Evolutionary conservation across 495 filamentous ascomycete species (phyloP), one percentile per base, ranked within the genome.

Genomic region (Xylaria nigripes): DNA sequence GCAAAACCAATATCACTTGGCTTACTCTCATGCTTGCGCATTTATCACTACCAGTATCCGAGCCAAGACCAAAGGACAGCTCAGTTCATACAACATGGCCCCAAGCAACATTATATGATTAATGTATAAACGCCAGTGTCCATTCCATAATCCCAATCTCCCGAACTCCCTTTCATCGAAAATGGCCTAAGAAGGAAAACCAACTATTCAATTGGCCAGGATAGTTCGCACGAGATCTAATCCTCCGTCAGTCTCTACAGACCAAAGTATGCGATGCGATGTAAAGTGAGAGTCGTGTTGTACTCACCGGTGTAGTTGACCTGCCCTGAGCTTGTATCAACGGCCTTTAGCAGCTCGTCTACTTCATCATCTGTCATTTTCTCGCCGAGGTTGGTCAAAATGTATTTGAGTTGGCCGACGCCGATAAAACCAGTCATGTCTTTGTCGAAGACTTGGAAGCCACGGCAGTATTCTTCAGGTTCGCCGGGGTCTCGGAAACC

Each of bases 391-490:
- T 95, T 96, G 46, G 93, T 98, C 54, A 98, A 75, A 66, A 98
- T 90, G 71, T 98, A 98, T 69, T 91, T 83, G 65, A 97, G 76
- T 71, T 98, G 93, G 30, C 93, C 93, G 56, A 96, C 89, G 21
- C 92, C 93, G 72, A 98, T 96, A 72, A 89, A 96, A 18, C 93
- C 93, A 47, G 90, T 95, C 83, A 92, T 85, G 70, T 98, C 93
- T 76, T 98, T 98, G 73, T 98, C 93, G 64, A 98, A 98, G 54
- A 97, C 93, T 73, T 97, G 93, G 74, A 98, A 98, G 45, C 92
- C 93, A 42, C 90, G 85, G 71, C 90, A 95, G 70, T 97, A 98
- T 72, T 97, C 92, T 60, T 97, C 91, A 9, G 92, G 92, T 69
- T 96, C 91, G 61, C 90, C 91, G 6, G 94, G 94, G 48, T 97